These are phyloP conservation scores for Trebouxia sp. DNA, from an alignment of 139 green algal genomes.

Conservation along the genomic window DNA sequence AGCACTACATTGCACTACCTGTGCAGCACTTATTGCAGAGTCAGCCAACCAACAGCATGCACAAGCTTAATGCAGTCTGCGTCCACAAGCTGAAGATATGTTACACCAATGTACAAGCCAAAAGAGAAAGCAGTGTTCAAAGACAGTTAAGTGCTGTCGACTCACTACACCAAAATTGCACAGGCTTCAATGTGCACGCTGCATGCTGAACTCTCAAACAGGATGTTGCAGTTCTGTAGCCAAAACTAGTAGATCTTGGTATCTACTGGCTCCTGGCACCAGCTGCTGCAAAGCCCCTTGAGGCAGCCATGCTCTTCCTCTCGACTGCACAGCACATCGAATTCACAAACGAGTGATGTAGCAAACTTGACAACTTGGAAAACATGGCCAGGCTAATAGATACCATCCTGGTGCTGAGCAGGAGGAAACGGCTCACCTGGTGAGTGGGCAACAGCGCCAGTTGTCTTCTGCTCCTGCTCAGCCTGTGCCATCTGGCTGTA, in stretches of 20 bases:
- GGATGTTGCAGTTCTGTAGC: too few relatives aligned
- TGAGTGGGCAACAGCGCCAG: constrained; percentile 36
- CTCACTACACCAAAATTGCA: constrained; percentile 22
- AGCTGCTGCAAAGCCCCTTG: constrained; percentile 48
- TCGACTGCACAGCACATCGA: constrained; percentile 13
- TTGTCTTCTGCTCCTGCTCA: constrained; percentile 42
- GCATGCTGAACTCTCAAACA: neutral
- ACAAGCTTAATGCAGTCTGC: neutral
- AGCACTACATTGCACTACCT: too few relatives aligned
- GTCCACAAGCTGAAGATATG: too few relatives aligned
- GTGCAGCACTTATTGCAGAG: too few relatives aligned
- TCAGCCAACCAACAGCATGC: neutral
- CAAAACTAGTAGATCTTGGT: too few relatives aligned
- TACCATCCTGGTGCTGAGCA: neutral
- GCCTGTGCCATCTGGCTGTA: constrained; percentile 37
- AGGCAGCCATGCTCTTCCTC: constrained; percentile 38
- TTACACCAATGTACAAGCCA: constrained; percentile 15
- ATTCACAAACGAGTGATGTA: neutral
- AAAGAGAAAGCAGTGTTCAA: neutral
- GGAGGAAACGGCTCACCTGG: too few relatives aligned
- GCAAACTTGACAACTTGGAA: neutral
- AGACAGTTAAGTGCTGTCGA: neutral
- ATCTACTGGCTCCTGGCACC: constrained; percentile 31
- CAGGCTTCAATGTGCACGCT: neutral
- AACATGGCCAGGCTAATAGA: neutral